Percentiles rank a stretch among this genome's conserved stretches.
phyloP scores from a whole-genome alignment of 1,139 yeast genomes.

The Blastobotrys indianensis region DNA sequence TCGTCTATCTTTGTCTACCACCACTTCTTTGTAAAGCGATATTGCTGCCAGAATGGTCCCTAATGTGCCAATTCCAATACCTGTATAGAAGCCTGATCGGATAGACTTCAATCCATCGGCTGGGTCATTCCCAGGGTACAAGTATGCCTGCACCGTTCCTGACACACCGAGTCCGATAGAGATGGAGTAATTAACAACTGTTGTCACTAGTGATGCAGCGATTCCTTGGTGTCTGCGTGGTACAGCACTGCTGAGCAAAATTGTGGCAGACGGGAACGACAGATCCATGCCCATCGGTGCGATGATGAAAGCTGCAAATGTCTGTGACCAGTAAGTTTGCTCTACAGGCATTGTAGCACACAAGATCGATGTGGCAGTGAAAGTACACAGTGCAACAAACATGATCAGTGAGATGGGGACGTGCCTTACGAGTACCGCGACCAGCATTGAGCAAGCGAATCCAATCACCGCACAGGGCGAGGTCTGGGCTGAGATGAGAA shows the following conservation, averaged over 20 bases:
- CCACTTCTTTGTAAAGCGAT: slow-evolving; percentile 6
- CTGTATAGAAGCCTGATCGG: slow-evolving; percentile 44
- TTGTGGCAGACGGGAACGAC: slow-evolving; percentile 58
- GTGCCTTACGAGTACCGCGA: slow-evolving; percentile 38
- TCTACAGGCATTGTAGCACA: slow-evolving; percentile 43
- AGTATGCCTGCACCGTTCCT: slow-evolving; percentile 51
- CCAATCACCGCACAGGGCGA: slow-evolving; percentile 43
- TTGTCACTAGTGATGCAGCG: slow-evolving; percentile 58
- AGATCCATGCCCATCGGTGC: slow-evolving; percentile 59
- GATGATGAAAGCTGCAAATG: slow-evolving; percentile 44
- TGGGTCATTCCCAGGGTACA: slow-evolving; percentile 31
- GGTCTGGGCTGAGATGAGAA: slow-evolving; percentile 39
- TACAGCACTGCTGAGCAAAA: slow-evolving; percentile 46
- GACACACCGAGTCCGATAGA: slow-evolving; percentile 61
- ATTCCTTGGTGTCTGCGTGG: slow-evolving; percentile 56
- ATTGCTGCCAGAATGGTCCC: slow-evolving; percentile 28
- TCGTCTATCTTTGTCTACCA: not conserved
- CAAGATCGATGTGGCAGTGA: slow-evolving; percentile 39
- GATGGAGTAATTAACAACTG: slow-evolving; percentile 57
- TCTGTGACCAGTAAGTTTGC: slow-evolving; percentile 50
- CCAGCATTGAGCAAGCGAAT: slow-evolving; percentile 40
- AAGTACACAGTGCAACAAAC: slow-evolving; percentile 42
- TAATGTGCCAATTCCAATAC: slow-evolving; percentile 47
- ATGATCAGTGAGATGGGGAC: slow-evolving; percentile 42
- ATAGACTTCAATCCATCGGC: slow-evolving; percentile 36